A percentile compares a stretch with the other conserved stretches of the same genome.
These are phyloP conservation scores for Nannochloris sp. DNA, from an alignment of 139 green algal species.

Conservation along the genomic window DNA sequence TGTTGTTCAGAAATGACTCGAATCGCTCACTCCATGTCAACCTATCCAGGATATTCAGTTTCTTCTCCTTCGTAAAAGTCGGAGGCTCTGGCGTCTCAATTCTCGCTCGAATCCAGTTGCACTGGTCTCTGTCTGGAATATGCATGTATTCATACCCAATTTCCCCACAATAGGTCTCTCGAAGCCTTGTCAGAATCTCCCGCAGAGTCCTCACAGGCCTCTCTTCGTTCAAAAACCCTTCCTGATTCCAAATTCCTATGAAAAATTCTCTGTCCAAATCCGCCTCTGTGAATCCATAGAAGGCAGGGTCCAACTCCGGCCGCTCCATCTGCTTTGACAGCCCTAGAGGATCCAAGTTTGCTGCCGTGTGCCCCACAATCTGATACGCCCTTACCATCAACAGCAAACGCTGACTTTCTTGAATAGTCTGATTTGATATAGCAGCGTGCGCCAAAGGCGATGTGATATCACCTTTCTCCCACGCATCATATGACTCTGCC, in stretches of 20 bases:
- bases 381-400: conserved; percentile 91
- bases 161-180: conserved; percentile 82
- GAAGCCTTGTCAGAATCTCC: conserved; percentile 74
- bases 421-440: conserved; percentile 85
- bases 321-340: conserved; percentile 49
- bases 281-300: conserved; percentile 87
- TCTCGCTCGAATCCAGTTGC: conserved; percentile 91
- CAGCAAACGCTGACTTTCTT: conserved; percentile 87
- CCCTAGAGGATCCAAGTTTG: conserved; percentile 84
- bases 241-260: conserved; percentile 80
- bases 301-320: conserved; percentile 70
- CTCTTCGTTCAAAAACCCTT: conserved; percentile 84
- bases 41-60: conserved; percentile 80
- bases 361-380: conserved; percentile 70
- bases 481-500: conserved; percentile 76
- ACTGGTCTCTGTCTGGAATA: conserved; percentile 84
- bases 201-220: conserved; percentile 71
- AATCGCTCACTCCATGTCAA: conserved; percentile 92
- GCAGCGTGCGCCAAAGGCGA: conserved; percentile 57
- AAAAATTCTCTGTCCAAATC: conserved; percentile 98
- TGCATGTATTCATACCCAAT: conserved; percentile 94
- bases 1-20: conserved; percentile 94
- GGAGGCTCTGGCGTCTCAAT: conserved; percentile 57
- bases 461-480: conserved; percentile 53
- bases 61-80: conserved; percentile 43